These are phyloP conservation scores for Alternaria brassicae DNA, from an alignment of 2,329 filamentous ascomycete genomes.

Conservation along the genomic window DNA sequence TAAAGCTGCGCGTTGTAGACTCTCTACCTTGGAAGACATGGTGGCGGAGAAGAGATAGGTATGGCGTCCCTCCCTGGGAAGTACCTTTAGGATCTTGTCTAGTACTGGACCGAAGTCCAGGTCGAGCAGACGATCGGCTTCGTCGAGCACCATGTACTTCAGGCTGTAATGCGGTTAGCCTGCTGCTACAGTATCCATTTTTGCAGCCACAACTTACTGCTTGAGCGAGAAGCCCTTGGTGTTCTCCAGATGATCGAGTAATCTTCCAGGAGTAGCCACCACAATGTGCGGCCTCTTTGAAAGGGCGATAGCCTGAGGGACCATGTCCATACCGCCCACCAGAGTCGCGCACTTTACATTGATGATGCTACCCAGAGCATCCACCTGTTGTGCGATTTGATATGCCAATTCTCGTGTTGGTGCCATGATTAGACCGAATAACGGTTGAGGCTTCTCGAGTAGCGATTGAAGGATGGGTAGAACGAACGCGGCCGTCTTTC, in stretches of 20 bases:
- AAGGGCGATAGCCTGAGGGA: conserved; percentile 85
- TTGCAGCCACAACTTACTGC: background rate
- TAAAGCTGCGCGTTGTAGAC: conserved; percentile 85
- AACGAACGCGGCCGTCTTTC: conserved; percentile 95
- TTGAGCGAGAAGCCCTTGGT: conserved; percentile 84
- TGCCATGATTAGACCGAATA: conserved; percentile 89
- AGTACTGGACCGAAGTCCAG: conserved; percentile 93
- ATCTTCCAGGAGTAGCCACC: conserved; percentile 76
- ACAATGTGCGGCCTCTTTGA: conserved; percentile 96
- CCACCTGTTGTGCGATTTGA: conserved; percentile 88
- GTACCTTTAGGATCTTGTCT: conserved; percentile 89
- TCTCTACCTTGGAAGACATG: conserved; percentile 92
- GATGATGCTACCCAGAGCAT: conserved; percentile 85
- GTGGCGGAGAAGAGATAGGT: conserved; percentile 91
- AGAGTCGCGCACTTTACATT: conserved; percentile 85
- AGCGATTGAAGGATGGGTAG: conserved; percentile 89
- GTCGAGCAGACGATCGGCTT: conserved; percentile 89
- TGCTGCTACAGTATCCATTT: background rate
- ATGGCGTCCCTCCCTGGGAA: conserved; percentile 66
- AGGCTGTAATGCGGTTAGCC: conserved; percentile 64
- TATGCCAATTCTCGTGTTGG: conserved; percentile 93
- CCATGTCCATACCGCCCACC: conserved; percentile 95
- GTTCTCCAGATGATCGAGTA: conserved; percentile 73
- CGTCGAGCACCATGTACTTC: conserved; percentile 93
- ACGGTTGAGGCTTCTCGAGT: conserved; percentile 82